Evolutionary conservation across 257 asterid species (phyloP), one percentile per base, ranked within the genome.

Genomic region (Salvia rosmarinus): DNA sequence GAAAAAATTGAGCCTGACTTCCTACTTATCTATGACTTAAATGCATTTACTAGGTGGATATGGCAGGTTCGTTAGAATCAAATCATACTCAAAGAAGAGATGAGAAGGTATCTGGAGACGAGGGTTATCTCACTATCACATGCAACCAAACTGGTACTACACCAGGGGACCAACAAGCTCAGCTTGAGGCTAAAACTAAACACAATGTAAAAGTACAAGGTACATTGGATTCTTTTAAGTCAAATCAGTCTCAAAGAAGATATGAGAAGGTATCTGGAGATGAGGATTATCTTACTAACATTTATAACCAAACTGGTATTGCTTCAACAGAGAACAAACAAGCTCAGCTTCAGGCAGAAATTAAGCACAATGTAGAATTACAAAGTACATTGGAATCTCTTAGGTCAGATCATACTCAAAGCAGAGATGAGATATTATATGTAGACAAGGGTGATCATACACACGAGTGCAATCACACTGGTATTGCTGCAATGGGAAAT

Each of bases 31-130:
- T n/a, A 30, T 74, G 55, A 4, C 16, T 72, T 72, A 21, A 62
- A 73, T 69, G 63, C 50, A 30, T 62, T 46, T 52, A 46, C 60
- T 77, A 85, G 86, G 78, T 46, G 70, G 81, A 71, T 51, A 49
- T 43, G 67, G 67, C 42, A 17, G 69, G 44, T 43, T 16, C 14
- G 21, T 42, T 42, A 68, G 70, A 63, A 55, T 67, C 82, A 4
- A 2, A 44, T 28, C 23, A 17, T 28, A 14, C 51, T 49, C 56
- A 67, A 68, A 49, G 25, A 71, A 52, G 10, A 43, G 73, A 61
- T 42, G 81, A 49, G 72, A 80, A 57, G 77, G 63, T 55, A 54
- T 71, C 75, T 39, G 79, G 57, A 64, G 77, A 46, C 39, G 51
- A 52, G 67, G 68, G 63, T 64, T 23, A 34, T 64, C 11, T 32